Base-by-base conservation (phyloP, 345 rosid genomes). In the Pistacia vera region DNA sequence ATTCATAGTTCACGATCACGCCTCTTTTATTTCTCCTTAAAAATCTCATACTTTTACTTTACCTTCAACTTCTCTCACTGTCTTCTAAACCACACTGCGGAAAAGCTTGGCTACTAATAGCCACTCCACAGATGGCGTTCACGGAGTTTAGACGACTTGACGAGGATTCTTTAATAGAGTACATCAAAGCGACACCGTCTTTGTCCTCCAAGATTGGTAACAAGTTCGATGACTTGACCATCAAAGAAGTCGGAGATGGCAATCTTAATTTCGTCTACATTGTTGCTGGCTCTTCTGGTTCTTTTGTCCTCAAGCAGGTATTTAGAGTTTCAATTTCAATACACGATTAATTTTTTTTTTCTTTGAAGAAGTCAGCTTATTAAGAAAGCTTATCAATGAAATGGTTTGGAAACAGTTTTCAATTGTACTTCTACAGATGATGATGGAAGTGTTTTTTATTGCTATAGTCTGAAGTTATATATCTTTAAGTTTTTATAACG, bases 181-280 rank as follows among this genome's bases (percentile, higher is more conserved):
- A 96, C 89, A 86, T 96, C 6, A 87, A 83, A 82, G 82, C 88
- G 11, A 96, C 92, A 3, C 97, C 98, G 63, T 78, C 88, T 70
- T 84, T 96, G 72, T 89, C 94, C 17, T 88, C 92, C 17, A 89
- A 78, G 84, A 66, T 93, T 30, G 92, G 90, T 5, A 78, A 82
- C 78, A 84, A 78, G 60, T 86, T 65, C 79, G 95, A 90, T 14
- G 90, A 85, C 75, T 82, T 93, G 85, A 74, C 84, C 65, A 88
- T 92, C 69, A 88, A 85, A 76, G 99, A 96, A 87, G 97, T 96
- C 35, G 99, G 99, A 67, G 99, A 96, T 80, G 99, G 99, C 66
- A 96, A 96, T 68, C 92, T 96, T 77, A 96, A 93, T 74, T 96
- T 88, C 80, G 98, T 93, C 74, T 92, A 82, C 91, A 91, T 96